A percentile compares a stretch with the other conserved stretches of the same genome.
Conservation (phyloP, 2,329 filamentous ascomycete species). For the Colletotrichum higginsianum region DNA sequence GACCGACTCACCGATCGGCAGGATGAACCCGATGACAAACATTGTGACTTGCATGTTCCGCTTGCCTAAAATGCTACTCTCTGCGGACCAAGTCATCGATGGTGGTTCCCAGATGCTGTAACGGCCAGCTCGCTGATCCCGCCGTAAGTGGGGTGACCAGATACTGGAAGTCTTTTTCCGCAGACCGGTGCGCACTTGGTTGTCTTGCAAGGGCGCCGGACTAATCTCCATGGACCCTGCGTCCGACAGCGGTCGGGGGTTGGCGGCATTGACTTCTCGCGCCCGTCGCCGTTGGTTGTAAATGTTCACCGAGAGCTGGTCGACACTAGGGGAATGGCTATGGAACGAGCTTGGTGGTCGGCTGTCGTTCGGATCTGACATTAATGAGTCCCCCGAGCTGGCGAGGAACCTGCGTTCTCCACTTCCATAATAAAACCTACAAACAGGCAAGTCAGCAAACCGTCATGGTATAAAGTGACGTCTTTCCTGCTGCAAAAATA, state of each 20-base stretch:
- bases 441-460: constrained; percentile 43
- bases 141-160: constrained; percentile 81
- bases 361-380: constrained; percentile 64
- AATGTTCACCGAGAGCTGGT: constrained; percentile 62
- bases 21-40: constrained; percentile 83
- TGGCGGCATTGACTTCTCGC: constrained; percentile 52
- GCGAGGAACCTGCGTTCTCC: constrained; percentile 71
- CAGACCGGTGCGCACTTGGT: constrained; percentile 50
- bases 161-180: constrained; percentile 71
- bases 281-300: constrained; percentile 63
- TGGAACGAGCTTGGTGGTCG: constrained; percentile 62
- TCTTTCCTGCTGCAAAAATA: background rate
- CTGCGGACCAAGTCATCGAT: constrained; percentile 75
- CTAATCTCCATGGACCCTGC: constrained; percentile 62
- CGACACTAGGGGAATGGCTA: constrained; percentile 65
- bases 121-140: constrained; percentile 71
- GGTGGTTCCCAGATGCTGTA: constrained; percentile 82
- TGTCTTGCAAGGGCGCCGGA: constrained; percentile 46
- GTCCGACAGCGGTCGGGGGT: constrained; percentile 49
- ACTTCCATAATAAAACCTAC: constrained; percentile 78
- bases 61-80: constrained; percentile 73
- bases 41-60: constrained; percentile 82
- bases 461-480: background rate
- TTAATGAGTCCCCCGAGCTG: constrained; percentile 61
- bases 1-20: constrained; percentile 74